Base-by-base conservation (phyloP, 345 rosid genomes). In the Eutrema heterophyllum region DNA sequence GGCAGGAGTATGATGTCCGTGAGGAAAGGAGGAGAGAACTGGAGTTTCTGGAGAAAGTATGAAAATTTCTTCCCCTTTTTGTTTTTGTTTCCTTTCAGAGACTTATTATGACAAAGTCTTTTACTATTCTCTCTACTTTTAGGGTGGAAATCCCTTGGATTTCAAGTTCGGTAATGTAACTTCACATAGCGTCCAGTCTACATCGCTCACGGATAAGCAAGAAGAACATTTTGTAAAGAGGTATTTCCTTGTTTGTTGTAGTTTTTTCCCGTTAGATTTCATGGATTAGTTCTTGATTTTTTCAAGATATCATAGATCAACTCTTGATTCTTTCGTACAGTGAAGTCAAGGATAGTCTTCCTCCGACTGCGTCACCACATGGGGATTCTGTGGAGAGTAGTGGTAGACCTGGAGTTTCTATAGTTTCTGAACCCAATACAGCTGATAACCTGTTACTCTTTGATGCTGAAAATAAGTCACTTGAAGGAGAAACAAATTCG, bases 61-160 rank as follows among this genome's bases (percentile, higher is more conserved):
- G 89, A 44, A 15, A 35, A 41, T 5, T 73, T 57, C 51, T 51
- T 64, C 40, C 43, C 27, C 30, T 29, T 29, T 55, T 35, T 21
- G 24, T 68, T 55, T 56, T 24, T 49, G n/a, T 72, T 71, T 71
- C n/a, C 26, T 53, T 49, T 72, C 30, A n/a, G 73, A 52, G 59
- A 30, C 61, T 68, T 50, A 56, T 65, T 9, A 16, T 62, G 66
- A 70, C 33, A 70, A 13, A 64, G 78, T 10, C 16, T 63, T 29
- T 71, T 36, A 53, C 57, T 64, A 6, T 72, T 67, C 41, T 73
- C 46, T 27, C 64, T 78, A 5, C 70, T 29, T 73, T 64, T 81
- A 95, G 99, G 98, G 99, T 63, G 99, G 99, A 49, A 90, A 92
- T 87, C 99, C 99, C 12, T 84, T 95, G 84, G 98, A 95, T 78